Evolutionary conservation across 129 eudicot genomes (phyloP).

Genomic region (Flaveria ramosissima): DNA sequence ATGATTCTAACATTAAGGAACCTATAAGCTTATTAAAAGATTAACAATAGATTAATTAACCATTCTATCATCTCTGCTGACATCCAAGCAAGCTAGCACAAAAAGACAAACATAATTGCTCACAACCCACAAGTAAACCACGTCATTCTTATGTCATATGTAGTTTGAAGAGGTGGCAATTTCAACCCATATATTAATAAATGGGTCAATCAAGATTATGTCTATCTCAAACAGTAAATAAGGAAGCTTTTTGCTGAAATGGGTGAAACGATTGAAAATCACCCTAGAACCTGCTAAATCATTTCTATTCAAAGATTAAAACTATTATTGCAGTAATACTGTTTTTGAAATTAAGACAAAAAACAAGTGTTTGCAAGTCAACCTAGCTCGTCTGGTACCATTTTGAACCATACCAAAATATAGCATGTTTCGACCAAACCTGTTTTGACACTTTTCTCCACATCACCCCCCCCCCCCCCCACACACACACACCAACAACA

Average conservation of each 20-base stretch:
- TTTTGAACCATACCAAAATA: neutral
- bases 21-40: neutral
- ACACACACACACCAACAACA: too few relatives aligned
- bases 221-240: neutral
- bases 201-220: neutral
- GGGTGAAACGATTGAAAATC: neutral
- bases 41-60: neutral
- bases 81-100: neutral
- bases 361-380: neutral
- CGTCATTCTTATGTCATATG: neutral
- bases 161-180: neutral
- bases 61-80: neutral
- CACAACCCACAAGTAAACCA: neutral
- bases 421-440: neutral
- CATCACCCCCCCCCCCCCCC: neutral
- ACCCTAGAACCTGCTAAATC: conserved; percentile 3
- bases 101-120: neutral
- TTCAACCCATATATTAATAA: neutral
- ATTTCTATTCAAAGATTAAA: neutral
- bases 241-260: neutral
- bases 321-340: neutral
- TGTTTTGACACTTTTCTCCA: neutral
- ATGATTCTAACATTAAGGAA: neutral
- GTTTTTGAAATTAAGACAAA: neutral
- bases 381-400: neutral